Evolutionary conservation across 148 eudicot species (phyloP), one percentile per base, ranked within the genome.

Genomic region (Silene uniflora): DNA sequence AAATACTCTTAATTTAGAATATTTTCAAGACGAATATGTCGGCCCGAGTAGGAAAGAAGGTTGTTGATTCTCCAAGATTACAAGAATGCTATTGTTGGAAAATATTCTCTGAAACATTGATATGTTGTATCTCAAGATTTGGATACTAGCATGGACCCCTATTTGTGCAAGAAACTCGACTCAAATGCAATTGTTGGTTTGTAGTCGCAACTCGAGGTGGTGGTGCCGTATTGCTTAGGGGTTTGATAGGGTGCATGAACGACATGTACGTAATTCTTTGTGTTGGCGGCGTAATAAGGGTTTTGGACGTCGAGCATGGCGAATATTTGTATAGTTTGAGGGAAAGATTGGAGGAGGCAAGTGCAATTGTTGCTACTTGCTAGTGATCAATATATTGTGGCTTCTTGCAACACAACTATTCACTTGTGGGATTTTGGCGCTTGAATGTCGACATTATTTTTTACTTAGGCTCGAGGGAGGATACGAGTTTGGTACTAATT

Each of bases 371-470:
- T n/a, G n/a, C n/a, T n/a, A n/a, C n/a, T 78, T 6, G 85, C 87
- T 4, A 88, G 81, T 39, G 89, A 91, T 63, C 78, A 87, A 32
- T 78, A 89, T 68, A 82, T 88, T 70, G 98, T 87, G n/a, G 93
- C 84, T 12, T 67, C 80, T 7, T 61, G 70, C 46, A 90, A 90
- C 73, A 75, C 73, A 18, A 77, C 86, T 0, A 81, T 94, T 58
- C 96, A 91, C 64, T 25, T 94, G 17, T 94, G 98, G 98, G 98
- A 94, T 78, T 94, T 89, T 62, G 96, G 97, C 19, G 89, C 87
- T 18, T 81, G 49, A 71, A 24, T 6, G 23, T 25, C 7, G 22
- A 1, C 3, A 12, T 52, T 52, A 7, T 52, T 52, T 52, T 52
- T 13, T 49, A 11, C 2, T 12, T 52, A 16, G 18, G 56, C 14